phyloP scores from a whole-genome alignment of 768 basidiomycete species.

The Amanita rimosa region DNA sequence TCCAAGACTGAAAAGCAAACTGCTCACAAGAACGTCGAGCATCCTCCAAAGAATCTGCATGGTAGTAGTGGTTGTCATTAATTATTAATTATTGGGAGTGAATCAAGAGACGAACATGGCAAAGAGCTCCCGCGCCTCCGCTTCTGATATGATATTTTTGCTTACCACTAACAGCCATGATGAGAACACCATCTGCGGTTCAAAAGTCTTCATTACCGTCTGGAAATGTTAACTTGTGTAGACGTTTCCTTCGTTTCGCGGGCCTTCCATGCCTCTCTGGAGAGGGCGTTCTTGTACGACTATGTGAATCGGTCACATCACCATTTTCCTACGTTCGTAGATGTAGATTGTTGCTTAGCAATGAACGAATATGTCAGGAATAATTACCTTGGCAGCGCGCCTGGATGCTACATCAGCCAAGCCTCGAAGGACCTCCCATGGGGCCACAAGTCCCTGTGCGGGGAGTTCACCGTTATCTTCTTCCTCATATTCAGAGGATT shows the following conservation, averaged over 20 bases:
- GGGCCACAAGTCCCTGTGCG: constrained; percentile 71
- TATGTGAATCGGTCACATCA: constrained; percentile 64
- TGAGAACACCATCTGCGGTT: neutral
- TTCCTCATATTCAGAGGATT: constrained; percentile 79
- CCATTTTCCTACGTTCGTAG: constrained; percentile 51
- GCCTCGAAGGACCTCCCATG: constrained; percentile 77
- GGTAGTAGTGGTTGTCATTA: neutral
- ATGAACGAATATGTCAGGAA: constrained; percentile 2
- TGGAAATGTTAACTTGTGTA: constrained; percentile 59
- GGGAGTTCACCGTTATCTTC: constrained; percentile 75
- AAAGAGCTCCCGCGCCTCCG: constrained; percentile 80
- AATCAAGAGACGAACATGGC: constrained; percentile 45
- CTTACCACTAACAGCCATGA: constrained; percentile 54
- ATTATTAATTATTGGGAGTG: constrained; percentile 1
- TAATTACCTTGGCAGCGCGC: constrained; percentile 60
- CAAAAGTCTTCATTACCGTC: constrained; percentile 41
- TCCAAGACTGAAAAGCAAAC: neutral
- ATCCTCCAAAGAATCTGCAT: constrained; percentile 81
- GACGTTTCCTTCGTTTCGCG: constrained; percentile 59
- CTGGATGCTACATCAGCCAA: constrained; percentile 75
- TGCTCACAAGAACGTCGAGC: constrained; percentile 63
- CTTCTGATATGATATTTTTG: constrained; percentile 69
- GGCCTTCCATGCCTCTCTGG: constrained; percentile 62
- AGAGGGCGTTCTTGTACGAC: constrained; percentile 63
- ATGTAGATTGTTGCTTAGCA: constrained; percentile 4